Base-by-base conservation (phyloP, 2,329 filamentous ascomycete species). In the Coniochaeta prunicola region DNA sequence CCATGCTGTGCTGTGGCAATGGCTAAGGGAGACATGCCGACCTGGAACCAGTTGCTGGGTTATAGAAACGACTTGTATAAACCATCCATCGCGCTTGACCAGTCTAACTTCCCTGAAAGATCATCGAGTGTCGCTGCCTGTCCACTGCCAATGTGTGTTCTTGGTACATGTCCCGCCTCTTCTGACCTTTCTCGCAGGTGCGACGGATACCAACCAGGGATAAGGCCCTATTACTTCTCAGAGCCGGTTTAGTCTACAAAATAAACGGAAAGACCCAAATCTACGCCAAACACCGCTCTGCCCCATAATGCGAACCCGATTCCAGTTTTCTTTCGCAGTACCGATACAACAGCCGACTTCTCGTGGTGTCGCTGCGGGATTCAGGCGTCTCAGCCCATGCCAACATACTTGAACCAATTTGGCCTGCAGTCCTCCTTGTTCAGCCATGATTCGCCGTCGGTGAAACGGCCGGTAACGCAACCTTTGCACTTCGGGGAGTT, bases 331-430 rank as follows among this genome's bases (percentile, higher is more conserved):
- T 24, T 24, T 24, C 4, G 24, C 24, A 45, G n/a, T 45, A 45
- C 24, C 19, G 40, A 24, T 45, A 45, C 40, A 45, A 15, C 40
- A 45, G 40, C 40, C 40, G 24, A 45, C 40, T 45, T 19, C 40
- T n/a, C n/a, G n/a, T 45, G 40, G 24, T 13, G 40, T 45, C 13
- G 40, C 40, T 10, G 36, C 36, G 15, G 36, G 17, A 38, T 15
- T n/a, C 17, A 38, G 36, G 19, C 17, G n/a, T 17, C 36, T 55
- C 53, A 96, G 68, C 85, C 86, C 80, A 89, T 91, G 57, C 92
- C 91, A 21, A 89, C 91, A 69, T 90, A 94, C 76, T 97, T 96
- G 82, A 99, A 97, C 90, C 94, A 99, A 71, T 92, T 92, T 19
- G 93, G 90, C 61, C 94, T 82, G 74, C 94, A 99, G 73, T 99